Evolutionary conservation across 768 basidiomycete genomes (phyloP), one percentile per base, ranked within the genome.

Genomic region (Cubamyces sp.): DNA sequence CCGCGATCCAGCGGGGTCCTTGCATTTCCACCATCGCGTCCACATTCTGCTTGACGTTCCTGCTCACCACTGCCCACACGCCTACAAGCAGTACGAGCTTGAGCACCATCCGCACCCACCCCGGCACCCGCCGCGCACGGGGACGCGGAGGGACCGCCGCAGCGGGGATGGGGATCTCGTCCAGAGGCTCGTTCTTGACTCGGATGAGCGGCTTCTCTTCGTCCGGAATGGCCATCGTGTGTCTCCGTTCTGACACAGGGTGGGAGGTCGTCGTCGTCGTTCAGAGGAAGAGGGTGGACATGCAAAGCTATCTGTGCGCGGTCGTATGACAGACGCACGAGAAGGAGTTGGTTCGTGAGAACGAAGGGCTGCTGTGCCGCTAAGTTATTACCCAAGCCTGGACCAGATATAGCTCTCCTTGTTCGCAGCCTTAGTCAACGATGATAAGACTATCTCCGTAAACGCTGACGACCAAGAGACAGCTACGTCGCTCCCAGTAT

Each of bases 1-100:
- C 39, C 15, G 60, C 60, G n/a, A 68, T 23, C 67, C 67, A 68
- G 3, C 42, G 43, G 7, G 62, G 64, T 37, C 64, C 54, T 28
- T 65, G 52, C 26, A n/a, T 30, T 4, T 61, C 60, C n/a, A 64
- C 41, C 43, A 60, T 52, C n/a, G 46, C 28, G 43, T 58, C 57
- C 2, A 54, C 55, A 15, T 57, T 54, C 48, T 18, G 21, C 43
- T 19, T 18, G n/a, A 46, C 14, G 49, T 39, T 43, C 26, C 21
- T 51, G 46, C 45, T 18, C 49, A 49, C 12, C 21, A 16, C 37
- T 0, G 55, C 51, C n/a, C 12, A 19, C 18, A 41, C 19, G 16
- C 40, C 54, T 14, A 47, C 53, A 23, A 62, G 16, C 28, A 62
- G 14, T 0, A 54, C 51, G 11, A 65, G 34, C 47, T 58, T 62